Evolutionary conservation across 129 eudicot species (phyloP).

Genomic region (Chrysanthemum makinoi): DNA sequence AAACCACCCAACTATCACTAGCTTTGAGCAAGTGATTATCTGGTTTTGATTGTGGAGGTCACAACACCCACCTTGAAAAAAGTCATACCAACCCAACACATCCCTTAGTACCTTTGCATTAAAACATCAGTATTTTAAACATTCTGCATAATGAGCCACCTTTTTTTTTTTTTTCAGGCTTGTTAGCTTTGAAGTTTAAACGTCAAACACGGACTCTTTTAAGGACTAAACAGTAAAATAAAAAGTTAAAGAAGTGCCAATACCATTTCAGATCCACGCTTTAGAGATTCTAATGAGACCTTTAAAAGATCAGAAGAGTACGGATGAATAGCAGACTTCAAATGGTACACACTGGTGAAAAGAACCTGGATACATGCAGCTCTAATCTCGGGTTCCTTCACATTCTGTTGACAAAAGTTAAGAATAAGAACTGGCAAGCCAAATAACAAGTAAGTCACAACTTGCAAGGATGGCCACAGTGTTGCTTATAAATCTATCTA

Average conservation of each 20-base stretch:
- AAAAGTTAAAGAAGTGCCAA: neutral
- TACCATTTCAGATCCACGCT: slow-evolving; percentile 62
- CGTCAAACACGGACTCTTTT: slow-evolving; percentile 13
- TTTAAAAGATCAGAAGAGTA: slow-evolving; percentile 58
- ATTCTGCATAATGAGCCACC: neutral
- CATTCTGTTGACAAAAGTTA: slow-evolving; percentile 34
- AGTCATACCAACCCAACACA: neutral
- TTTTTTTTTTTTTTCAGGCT: neutral
- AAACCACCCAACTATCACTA: neutral
- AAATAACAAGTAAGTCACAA: slow-evolving; percentile 2
- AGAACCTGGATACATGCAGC: slow-evolving; percentile 82
- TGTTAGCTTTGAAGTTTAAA: slow-evolving; percentile 1
- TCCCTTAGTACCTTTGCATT: neutral
- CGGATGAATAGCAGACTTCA: slow-evolving; percentile 60
- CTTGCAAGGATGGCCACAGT: neutral
- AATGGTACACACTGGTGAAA: slow-evolving; percentile 76
- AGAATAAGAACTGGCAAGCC: neutral
- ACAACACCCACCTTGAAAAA: neutral
- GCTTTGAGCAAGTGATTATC: slow-evolving; percentile 4
- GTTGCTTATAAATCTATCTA: no score
- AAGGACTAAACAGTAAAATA: neutral
- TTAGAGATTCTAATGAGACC: slow-evolving; percentile 53
- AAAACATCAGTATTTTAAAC: neutral
- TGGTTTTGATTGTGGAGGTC: neutral
- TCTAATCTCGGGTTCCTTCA: slow-evolving; percentile 57